Evolutionary conservation across 495 filamentous ascomycete species (phyloP).

Genomic region (Saxispiralis lemnorum): DNA sequence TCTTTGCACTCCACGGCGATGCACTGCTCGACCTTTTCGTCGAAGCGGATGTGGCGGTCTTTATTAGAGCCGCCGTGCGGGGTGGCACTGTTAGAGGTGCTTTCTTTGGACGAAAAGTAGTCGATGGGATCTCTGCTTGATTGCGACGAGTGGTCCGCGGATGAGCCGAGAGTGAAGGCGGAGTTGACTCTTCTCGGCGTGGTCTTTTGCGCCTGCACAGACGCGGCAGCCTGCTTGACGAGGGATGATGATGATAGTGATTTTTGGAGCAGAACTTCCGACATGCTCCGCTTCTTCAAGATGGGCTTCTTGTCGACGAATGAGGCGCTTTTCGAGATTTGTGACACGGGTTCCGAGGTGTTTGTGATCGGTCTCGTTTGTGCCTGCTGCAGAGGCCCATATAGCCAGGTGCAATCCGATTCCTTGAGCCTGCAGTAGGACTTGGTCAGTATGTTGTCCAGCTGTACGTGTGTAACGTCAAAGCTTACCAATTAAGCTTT

Average conservation of each 20-base stretch:
- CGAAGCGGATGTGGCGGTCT: slow-evolving; percentile 83
- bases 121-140: slow-evolving; percentile 39
- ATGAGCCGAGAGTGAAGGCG: slow-evolving; percentile 39
- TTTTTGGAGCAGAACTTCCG: slow-evolving; percentile 81
- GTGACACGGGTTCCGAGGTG: slow-evolving; percentile 35
- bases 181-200: slow-evolving; percentile 37
- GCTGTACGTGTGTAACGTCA: not conserved
- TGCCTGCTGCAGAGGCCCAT: slow-evolving; percentile 71
- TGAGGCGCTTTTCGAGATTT: slow-evolving; percentile 62
- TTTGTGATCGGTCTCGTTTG: slow-evolving; percentile 19
- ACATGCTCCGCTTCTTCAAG: slow-evolving; percentile 88
- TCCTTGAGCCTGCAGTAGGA: slow-evolving; percentile 65
- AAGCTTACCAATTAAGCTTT: slow-evolving; percentile 67
- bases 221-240: slow-evolving; percentile 81
- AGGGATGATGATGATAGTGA: slow-evolving; percentile 83
- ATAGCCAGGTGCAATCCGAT: slow-evolving; percentile 93
- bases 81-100: slow-evolving; percentile 39
- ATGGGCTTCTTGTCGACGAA: slow-evolving; percentile 82
- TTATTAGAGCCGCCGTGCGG: slow-evolving; percentile 37
- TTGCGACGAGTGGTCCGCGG: slow-evolving; percentile 31
- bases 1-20: slow-evolving; percentile 80
- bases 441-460: not conserved
- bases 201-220: slow-evolving; percentile 75
- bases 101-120: slow-evolving; percentile 37
- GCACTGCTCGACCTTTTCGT: slow-evolving; percentile 86